Evolutionary conservation across 1,284 basidiomycete species (phyloP).

Genomic region (Austroboletus niveus): DNA sequence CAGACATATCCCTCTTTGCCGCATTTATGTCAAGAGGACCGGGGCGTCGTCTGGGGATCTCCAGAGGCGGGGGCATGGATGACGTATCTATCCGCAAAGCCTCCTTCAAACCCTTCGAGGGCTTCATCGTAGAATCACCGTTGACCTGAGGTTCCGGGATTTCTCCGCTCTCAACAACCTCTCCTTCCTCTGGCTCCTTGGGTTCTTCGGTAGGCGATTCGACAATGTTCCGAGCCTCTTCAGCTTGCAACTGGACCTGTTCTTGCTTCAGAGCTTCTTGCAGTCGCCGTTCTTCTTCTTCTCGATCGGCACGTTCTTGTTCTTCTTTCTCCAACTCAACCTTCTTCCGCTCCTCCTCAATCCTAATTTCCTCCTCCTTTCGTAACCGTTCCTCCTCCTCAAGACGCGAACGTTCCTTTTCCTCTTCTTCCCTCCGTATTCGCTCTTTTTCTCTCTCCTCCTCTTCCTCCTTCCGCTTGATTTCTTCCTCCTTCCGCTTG

Average conservation of each 20-base stretch:
- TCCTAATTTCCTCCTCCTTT: slow-evolving; percentile 39
- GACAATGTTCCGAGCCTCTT: slow-evolving; percentile 26
- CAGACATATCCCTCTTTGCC: slow-evolving; percentile 39
- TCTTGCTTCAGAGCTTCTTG: slow-evolving; percentile 29
- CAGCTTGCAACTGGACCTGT: slow-evolving; percentile 23
- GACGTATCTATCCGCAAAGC: slow-evolving; percentile 61
- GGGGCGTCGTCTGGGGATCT: slow-evolving; percentile 52
- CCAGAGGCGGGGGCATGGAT: slow-evolving; percentile 36
- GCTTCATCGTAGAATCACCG: slow-evolving; percentile 36
- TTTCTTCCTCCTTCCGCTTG: slow-evolving; percentile 32
- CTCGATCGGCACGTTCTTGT: slow-evolving; percentile 1
- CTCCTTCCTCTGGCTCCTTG: slow-evolving; percentile 38
- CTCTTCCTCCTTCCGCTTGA: slow-evolving; percentile 4
- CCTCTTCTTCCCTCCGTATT: slow-evolving; percentile 36
- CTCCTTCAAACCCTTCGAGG: slow-evolving; percentile 45
- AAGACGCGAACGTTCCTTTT: slow-evolving; percentile 37
- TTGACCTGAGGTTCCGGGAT: slow-evolving; percentile 23
- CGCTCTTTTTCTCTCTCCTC: slow-evolving; percentile 39
- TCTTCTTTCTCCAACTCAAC: slow-evolving; percentile 30
- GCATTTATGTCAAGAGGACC: slow-evolving; percentile 67
- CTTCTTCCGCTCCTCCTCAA: slow-evolving; percentile 36
- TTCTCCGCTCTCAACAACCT: slow-evolving; percentile 35
- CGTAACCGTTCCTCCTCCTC: slow-evolving; percentile 40
- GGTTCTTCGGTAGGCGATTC: slow-evolving; percentile 19
- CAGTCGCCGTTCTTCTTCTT: slow-evolving; percentile 26